phyloP scores from a whole-genome alignment of 306 rosid genomes.

The Spatholobus suberectus region DNA sequence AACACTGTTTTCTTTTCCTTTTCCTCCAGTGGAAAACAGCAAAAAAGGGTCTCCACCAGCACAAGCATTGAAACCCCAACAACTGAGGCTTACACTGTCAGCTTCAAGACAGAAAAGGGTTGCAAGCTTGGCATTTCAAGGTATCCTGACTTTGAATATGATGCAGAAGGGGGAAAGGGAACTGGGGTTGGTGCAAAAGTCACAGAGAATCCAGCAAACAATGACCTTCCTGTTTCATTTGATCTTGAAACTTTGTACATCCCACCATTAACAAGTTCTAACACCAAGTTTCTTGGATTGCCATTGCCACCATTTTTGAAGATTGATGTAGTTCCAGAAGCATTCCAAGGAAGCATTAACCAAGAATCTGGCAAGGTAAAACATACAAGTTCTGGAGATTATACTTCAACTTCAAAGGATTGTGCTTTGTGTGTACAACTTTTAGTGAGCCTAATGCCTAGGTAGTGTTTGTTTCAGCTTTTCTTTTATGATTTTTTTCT shows the following conservation, averaged over 20 bases:
- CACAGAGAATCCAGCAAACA: constrained; percentile 16
- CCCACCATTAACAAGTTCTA: constrained; percentile 75
- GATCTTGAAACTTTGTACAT: constrained; percentile 71
- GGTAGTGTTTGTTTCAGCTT: not conserved
- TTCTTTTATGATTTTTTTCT: not conserved
- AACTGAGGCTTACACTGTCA: constrained; percentile 46
- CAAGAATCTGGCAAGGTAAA: constrained; percentile 78
- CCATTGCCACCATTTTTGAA: constrained; percentile 88
- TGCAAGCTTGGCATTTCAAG: constrained; percentile 87
- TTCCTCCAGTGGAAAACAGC: constrained; percentile 45
- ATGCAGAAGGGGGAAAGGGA: constrained; percentile 87
- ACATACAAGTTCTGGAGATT: constrained; percentile 8
- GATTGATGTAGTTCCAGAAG: constrained; percentile 76
- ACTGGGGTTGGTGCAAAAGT: constrained; percentile 57
- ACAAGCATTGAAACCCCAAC: constrained; percentile 38
- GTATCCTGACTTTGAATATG: constrained; percentile 82
- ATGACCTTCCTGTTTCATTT: constrained; percentile 67
- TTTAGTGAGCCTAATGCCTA: not conserved
- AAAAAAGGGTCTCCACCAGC: constrained; percentile 14
- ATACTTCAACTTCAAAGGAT: not conserved
- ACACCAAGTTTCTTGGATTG: constrained; percentile 84
- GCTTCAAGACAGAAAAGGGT: constrained; percentile 69
- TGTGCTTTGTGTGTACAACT: not conserved
- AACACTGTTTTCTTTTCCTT: constrained; percentile 54
- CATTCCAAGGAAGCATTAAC: constrained; percentile 65